Evolutionary conservation across 176 grass and related monocot species (phyloP).

Genomic region (Paspalum vaginatum): DNA sequence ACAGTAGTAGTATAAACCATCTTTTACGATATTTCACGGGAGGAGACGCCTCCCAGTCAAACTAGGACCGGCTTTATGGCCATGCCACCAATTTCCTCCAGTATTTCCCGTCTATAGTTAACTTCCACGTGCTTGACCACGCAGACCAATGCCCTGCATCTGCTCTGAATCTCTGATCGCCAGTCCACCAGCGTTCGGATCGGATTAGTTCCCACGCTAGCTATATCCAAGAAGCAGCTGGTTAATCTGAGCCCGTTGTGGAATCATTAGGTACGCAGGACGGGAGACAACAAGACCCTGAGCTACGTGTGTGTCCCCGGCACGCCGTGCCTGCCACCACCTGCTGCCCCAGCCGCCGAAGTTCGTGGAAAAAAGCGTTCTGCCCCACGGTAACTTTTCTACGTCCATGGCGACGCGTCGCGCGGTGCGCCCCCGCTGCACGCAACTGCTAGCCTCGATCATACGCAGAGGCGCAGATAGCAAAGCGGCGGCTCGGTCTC

Average conservation of each 20-base stretch:
- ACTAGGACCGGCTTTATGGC: background rate
- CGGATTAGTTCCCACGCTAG: too few relatives aligned
- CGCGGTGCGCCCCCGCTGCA: background rate
- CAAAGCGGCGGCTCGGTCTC: background rate
- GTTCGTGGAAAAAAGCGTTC: background rate
- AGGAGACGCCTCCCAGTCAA: too few relatives aligned
- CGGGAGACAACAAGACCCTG: slow-evolving; percentile 4
- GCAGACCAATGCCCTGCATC: too few relatives aligned
- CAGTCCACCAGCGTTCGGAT: too few relatives aligned
- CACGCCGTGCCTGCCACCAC: slow-evolving; percentile 1
- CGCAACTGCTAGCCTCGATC: background rate
- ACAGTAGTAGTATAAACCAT: background rate
- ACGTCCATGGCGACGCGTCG: background rate
- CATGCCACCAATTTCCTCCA: background rate
- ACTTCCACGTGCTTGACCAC: too few relatives aligned
- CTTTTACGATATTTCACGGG: too few relatives aligned
- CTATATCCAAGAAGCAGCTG: too few relatives aligned
- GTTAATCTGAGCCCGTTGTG: too few relatives aligned
- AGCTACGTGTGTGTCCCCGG: slow-evolving; percentile 29
- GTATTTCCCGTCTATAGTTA: background rate
- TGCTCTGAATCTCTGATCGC: too few relatives aligned
- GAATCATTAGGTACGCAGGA: slow-evolving; percentile 17
- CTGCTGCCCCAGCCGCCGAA: background rate
- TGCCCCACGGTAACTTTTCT: background rate
- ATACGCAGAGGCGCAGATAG: background rate